phyloP scores from a whole-genome alignment of 78 protist species.

The Dictyostelium firmibasis region DNA sequence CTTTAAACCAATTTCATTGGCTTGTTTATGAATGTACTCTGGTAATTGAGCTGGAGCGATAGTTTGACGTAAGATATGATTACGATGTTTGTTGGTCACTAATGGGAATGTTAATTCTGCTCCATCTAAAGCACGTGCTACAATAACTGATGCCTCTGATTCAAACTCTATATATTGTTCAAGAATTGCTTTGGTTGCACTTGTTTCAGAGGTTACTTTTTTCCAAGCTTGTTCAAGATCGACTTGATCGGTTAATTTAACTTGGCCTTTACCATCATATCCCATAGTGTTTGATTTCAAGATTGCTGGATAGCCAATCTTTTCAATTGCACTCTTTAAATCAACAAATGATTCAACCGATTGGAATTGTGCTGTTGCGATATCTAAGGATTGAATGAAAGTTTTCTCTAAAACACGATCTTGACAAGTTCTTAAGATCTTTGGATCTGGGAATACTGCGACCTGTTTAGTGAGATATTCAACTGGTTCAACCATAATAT shows the following conservation, averaged over 20 bases:
- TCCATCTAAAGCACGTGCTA: constrained; percentile 82
- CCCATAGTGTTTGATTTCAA: constrained; percentile 80
- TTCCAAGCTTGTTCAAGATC: constrained; percentile 78
- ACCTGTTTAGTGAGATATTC: constrained; percentile 53
- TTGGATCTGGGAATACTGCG: constrained; percentile 84
- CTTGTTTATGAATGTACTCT: constrained; percentile 62
- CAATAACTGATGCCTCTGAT: constrained; percentile 87
- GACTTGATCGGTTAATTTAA: constrained; percentile 13
- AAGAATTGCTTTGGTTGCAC: constrained; percentile 33
- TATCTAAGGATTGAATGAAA: constrained; percentile 57
- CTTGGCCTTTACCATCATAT: constrained; percentile 87
- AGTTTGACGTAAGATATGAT: constrained; percentile 79
- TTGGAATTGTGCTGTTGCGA: constrained; percentile 71
- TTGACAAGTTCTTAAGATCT: constrained; percentile 75
- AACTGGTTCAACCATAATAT: constrained; percentile 72
- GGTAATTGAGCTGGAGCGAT: constrained; percentile 78
- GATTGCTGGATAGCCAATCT: constrained; percentile 74
- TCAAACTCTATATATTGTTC: constrained; percentile 77
- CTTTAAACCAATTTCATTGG: constrained; percentile 60
- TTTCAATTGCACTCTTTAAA: constrained; percentile 19
- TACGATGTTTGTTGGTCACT: constrained; percentile 84
- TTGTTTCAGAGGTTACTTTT: constrained; percentile 26
- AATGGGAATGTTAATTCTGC: constrained; percentile 72
- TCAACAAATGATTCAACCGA: constrained; percentile 39
- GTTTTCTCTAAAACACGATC: constrained; percentile 69